A percentile compares a stretch with the other conserved stretches of the same genome.
phyloP scores from a whole-genome alignment of 305 asterid genomes.

The Rubia peregrina region DNA sequence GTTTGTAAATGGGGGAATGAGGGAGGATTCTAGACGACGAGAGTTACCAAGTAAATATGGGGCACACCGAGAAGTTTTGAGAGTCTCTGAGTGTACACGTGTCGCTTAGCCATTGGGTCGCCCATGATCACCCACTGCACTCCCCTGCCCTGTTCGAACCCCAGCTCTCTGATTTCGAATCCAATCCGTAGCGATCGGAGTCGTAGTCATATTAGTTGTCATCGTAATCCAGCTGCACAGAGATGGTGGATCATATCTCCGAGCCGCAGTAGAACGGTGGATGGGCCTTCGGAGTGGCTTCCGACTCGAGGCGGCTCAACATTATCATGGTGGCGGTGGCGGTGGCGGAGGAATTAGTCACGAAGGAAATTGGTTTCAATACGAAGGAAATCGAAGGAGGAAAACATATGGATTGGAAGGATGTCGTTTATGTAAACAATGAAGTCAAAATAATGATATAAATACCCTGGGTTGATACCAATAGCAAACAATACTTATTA shows the following conservation, averaged over 20 bases:
- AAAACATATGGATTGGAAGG: too few species aligned
- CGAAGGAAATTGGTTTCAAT: too few species aligned
- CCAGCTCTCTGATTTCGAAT: constrained; percentile 47
- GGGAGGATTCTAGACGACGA: constrained; percentile 72
- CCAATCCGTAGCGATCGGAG: constrained; percentile 30
- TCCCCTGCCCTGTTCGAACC: constrained; percentile 57
- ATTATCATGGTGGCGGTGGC: constrained; percentile 40
- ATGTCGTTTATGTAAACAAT: too few species aligned
- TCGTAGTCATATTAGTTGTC: neutral
- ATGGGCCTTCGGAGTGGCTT: constrained; percentile 21
- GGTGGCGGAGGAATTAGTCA: constrained; percentile 8
- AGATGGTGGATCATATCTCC: constrained; percentile 72
- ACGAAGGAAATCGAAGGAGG: too few species aligned
- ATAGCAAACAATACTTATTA: too few species aligned
- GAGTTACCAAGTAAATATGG: constrained; percentile 84
- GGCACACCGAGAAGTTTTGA: constrained; percentile 74
- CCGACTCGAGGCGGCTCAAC: constrained; percentile 43
- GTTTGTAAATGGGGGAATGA: constrained; percentile 55
- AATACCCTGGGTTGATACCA: too few species aligned
- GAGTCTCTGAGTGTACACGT: constrained; percentile 65
- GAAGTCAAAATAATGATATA: too few species aligned
- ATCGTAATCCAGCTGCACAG: constrained; percentile 46
- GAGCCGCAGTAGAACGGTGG: neutral
- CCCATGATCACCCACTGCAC: constrained; percentile 92
- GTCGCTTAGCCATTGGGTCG: constrained; percentile 65